Percentiles rank a stretch among this genome's conserved stretches.
Evolutionary conservation across 495 filamentous ascomycete species (phyloP).

Genomic region (Filosporella fistucella): DNA sequence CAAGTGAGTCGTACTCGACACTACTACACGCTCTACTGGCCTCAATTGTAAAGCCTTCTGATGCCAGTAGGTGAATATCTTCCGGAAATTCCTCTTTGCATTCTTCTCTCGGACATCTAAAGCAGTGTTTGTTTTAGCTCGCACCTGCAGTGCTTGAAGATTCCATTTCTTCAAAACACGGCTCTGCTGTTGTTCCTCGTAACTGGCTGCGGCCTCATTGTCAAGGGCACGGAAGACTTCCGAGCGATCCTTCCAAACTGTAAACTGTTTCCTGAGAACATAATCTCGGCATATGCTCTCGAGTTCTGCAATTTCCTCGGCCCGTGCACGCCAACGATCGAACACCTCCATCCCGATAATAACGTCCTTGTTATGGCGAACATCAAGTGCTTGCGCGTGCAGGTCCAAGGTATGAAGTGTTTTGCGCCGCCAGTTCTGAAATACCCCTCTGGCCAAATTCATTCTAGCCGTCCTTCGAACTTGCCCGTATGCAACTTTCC

Average conservation of each 20-base stretch:
- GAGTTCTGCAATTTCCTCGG: conserved; percentile 23
- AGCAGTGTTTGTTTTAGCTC: conserved; percentile 30
- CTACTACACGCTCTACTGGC: conserved; percentile 24
- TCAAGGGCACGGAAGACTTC: conserved; percentile 38
- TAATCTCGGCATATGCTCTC: conserved; percentile 11
- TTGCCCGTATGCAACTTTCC: conserved; percentile 55
- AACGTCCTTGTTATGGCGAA: conserved; percentile 35
- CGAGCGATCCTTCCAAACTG: conserved; percentile 39
- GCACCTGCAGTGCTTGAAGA: conserved; percentile 27
- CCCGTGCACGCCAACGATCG: conserved; percentile 38
- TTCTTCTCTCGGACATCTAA: conserved; percentile 34
- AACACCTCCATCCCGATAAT: conserved; percentile 34
- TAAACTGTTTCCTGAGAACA: conserved; percentile 40
- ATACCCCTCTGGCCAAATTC: conserved; percentile 42
- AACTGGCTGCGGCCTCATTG: conserved; percentile 42
- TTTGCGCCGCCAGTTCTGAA: conserved; percentile 42
- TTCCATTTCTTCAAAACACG: conserved; percentile 50
- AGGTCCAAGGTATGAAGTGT: conserved; percentile 34
- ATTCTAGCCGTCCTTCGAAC: conserved; percentile 55
- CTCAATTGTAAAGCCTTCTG: conserved; percentile 40
- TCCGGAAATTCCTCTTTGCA: conserved; percentile 47
- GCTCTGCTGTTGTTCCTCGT: conserved; percentile 36
- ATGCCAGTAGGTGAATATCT: conserved; percentile 55
- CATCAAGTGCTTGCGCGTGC: conserved; percentile 37
- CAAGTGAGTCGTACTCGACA: conserved; percentile 4